Evolutionary conservation across 1,139 yeast species (phyloP).

Genomic region (Geotrichum siamense): DNA sequence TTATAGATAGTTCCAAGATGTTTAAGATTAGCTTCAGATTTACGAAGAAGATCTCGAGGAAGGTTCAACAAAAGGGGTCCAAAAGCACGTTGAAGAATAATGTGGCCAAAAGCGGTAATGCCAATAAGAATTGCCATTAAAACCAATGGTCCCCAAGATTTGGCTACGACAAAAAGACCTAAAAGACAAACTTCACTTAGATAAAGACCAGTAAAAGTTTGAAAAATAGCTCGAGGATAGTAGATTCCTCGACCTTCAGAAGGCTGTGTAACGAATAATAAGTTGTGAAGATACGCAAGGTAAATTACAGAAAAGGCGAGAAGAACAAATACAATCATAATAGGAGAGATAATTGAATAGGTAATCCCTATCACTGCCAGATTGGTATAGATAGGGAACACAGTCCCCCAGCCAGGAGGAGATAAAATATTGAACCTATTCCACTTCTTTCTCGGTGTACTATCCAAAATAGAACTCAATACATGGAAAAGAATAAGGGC

Average conservation of each 20-base stretch:
- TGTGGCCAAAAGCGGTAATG: conserved; percentile 60
- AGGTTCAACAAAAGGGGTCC: conserved; percentile 61
- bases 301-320: conserved; percentile 65
- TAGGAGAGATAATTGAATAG: conserved; percentile 77
- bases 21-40: conserved; percentile 8
- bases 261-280: conserved; percentile 61
- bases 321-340: conserved; percentile 61
- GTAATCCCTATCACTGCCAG: conserved; percentile 74
- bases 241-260: conserved; percentile 76
- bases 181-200: conserved; percentile 78
- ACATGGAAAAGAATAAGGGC: conserved; percentile 63
- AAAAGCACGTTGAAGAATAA: conserved; percentile 55
- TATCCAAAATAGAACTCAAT: conserved; percentile 62
- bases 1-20: conserved; percentile 8
- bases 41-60: conserved; percentile 41
- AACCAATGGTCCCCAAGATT: conserved; percentile 91
- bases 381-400: conserved; percentile 77
- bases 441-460: conserved; percentile 85
- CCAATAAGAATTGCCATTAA: conserved; percentile 60
- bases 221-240: conserved; percentile 83
- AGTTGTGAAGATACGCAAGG: conserved; percentile 71
- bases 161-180: conserved; percentile 82
- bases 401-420: conserved; percentile 75
- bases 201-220: conserved; percentile 81
- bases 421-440: conserved; percentile 57